Percentiles rank a stretch among this genome's conserved stretches.
These are phyloP conservation scores for Carex littledalei DNA, from an alignment of 176 grass and related monocot species.

Conservation along the genomic window DNA sequence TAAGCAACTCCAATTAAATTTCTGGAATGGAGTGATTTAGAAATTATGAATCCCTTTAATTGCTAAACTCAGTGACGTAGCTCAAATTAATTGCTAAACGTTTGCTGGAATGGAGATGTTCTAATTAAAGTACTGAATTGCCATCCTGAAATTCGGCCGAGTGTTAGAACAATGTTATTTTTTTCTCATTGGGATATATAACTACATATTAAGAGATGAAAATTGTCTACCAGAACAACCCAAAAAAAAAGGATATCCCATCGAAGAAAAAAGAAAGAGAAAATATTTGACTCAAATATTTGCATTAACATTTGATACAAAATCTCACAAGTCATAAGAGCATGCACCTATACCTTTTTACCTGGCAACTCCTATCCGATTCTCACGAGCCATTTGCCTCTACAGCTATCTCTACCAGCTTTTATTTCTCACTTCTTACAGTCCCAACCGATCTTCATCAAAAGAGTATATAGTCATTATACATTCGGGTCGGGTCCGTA, in stretches of 20 bases:
- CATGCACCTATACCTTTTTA: background rate
- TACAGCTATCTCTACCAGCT: background rate
- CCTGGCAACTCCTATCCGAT: conserved; percentile 14
- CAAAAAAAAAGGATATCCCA: background rate
- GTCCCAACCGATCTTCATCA: conserved; percentile 12
- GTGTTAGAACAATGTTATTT: background rate
- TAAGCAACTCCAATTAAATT: too few relatives aligned
- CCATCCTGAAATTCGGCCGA: too few relatives aligned
- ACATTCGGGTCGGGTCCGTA: background rate
- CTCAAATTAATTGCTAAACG: too few relatives aligned
- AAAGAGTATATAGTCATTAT: background rate
- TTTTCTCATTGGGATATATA: background rate
- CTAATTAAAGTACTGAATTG: too few relatives aligned
- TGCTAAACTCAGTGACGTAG: too few relatives aligned
- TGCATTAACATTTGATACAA: background rate
- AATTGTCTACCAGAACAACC: background rate
- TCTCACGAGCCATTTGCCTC: conserved; percentile 18
- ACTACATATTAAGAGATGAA: background rate
- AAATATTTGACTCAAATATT: background rate
- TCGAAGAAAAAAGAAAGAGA: too few relatives aligned
- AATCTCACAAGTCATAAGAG: background rate
- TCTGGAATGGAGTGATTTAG: too few relatives aligned
- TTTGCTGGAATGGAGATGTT: too few relatives aligned
- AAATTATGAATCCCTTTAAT: too few relatives aligned
- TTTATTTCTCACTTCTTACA: background rate